Evolutionary conservation across 2,329 filamentous ascomycete species (phyloP), one percentile per base, ranked within the genome.

Genomic region (Pseudopyricularia javanii): DNA sequence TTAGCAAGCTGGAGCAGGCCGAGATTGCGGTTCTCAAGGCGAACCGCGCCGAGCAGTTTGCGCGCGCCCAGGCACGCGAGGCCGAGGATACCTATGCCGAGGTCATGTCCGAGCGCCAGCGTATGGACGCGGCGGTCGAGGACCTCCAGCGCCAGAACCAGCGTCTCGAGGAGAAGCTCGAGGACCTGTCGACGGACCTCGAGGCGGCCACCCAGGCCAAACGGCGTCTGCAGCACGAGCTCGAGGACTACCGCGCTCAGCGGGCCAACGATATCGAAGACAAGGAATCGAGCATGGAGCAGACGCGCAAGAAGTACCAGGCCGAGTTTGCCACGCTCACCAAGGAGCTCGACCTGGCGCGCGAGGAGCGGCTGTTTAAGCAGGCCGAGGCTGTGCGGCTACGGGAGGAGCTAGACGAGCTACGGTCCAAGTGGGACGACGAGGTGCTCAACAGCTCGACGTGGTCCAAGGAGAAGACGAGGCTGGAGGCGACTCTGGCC

Each of bases 291-390:
- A 93, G 88, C 59, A 87, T 96, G 80, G 93, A 98, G 70, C 91
- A 97, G 69, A 96, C 91, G 45, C 82, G 91, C 62, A 93, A 91
- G 75, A 98, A 97, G 74, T 98, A 97, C 66, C 93, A 97, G 66
- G 80, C 85, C 43, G 91, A 98, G 67, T 89, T 96, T 64, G 86
- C 88, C 15, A 86, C 86, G 4, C 74, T 97, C 49, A 93, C 87
- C 51, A 90, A 91, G 61, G 93, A 98, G 69, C 81, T 98, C 26
- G 91, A 97, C 64, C 79, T 95, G 56, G 91, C 95, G 60, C 86
- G 93, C 34, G 91, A 97, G 65, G 91, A 94, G 68, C 82, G 75
- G 76, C 86, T 74, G 70, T 96, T 73, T 78, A 91, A 78, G 79
- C 89, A 93, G 60, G 82, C 86, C 34, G 91, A 96, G 68, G 94